Evolutionary conservation across 106 monocot species (phyloP), one percentile per base, ranked within the genome.

Genomic region (Dendrobium huoshanense): DNA sequence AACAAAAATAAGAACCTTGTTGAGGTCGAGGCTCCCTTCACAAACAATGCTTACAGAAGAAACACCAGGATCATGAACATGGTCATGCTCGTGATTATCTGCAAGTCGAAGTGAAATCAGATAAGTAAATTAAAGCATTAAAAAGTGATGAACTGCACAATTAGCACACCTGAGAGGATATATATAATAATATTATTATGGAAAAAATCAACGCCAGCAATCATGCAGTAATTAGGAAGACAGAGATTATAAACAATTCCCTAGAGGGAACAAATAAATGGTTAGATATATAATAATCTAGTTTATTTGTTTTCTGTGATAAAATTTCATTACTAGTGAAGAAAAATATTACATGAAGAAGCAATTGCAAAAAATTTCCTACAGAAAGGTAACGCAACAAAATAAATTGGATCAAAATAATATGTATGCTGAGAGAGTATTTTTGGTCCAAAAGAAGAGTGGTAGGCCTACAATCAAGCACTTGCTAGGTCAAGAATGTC

Each of bases 1-100:
- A 73, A 45, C 49, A 76, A 31, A 81, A 33, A 25, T 25, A 65
- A 41, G 67, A 22, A 95, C 98, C 98, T 99, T 99, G 18, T 99
- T 85, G 77, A 99, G 92, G 84, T 99, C 83, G 73, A 99, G 79
- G 81, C 77, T 91, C 75, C 98, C 98, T 85, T 99, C 93, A 56
- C 98, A 99, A 72, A 99, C 95, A 77, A 99, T 91, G 88, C 98
- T 99, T 61, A 99, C 95, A 85, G 98, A 99, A 85, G 98, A 93
- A 78, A 99, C 95, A 54, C 95, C 95, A 73, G 95, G 98, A 87
- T 99, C 98, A 91, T 99, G 98, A 37, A 78, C 87, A 83, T 99
- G 98, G 78, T 92, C 91, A 87, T 93, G 88, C 25, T 22, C 75
- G 72, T 86, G 84, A 44, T 72, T 33, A 87, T 80, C 59, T 83